Percentiles rank a stretch among this genome's conserved stretches.
phyloP scores from a whole-genome alignment of 202 grass and related monocot species.

The Brachypodium distachyon region DNA sequence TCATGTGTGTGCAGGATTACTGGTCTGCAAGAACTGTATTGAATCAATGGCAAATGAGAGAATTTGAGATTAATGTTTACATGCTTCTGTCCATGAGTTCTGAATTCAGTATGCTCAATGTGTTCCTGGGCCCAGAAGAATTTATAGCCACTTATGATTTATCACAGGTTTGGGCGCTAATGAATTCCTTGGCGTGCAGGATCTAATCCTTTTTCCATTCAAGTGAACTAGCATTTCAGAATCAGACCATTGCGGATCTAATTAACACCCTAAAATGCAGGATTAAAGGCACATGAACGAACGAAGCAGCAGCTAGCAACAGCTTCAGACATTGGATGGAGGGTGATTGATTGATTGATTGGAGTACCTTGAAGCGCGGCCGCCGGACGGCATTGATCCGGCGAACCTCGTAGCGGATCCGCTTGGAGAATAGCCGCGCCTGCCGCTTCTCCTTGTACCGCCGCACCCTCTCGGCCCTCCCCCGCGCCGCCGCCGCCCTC shows the following conservation, averaged over 20 bases:
- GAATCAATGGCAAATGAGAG: not conserved
- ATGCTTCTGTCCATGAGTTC: not conserved
- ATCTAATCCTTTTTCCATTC: not conserved
- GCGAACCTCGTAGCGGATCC: slow-evolving; percentile 91
- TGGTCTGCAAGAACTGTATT: not conserved
- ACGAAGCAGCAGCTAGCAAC: too few relatives aligned
- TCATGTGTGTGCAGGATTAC: not conserved
- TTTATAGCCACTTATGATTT: not conserved
- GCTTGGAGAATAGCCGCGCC: slow-evolving; percentile 64
- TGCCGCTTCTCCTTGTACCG: slow-evolving; percentile 90
- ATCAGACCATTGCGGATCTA: not conserved
- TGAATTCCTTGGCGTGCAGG: not conserved
- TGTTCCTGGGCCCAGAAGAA: not conserved
- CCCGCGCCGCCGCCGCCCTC: slow-evolving; percentile 21
- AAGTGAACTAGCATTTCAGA: not conserved
- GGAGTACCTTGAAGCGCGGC: slow-evolving; percentile 71
- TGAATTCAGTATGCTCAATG: not conserved
- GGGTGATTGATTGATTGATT: not conserved
- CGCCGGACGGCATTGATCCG: slow-evolving; percentile 79
- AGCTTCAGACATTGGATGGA: not conserved
- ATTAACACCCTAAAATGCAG: not conserved
- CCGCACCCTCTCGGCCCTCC: slow-evolving; percentile 42
- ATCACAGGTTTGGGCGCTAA: not conserved
- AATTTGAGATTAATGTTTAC: not conserved
- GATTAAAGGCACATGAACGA: not conserved